Base-by-base conservation (phyloP, 1,284 basidiomycete genomes). In the Melanopsichium pennsylvanicum region DNA sequence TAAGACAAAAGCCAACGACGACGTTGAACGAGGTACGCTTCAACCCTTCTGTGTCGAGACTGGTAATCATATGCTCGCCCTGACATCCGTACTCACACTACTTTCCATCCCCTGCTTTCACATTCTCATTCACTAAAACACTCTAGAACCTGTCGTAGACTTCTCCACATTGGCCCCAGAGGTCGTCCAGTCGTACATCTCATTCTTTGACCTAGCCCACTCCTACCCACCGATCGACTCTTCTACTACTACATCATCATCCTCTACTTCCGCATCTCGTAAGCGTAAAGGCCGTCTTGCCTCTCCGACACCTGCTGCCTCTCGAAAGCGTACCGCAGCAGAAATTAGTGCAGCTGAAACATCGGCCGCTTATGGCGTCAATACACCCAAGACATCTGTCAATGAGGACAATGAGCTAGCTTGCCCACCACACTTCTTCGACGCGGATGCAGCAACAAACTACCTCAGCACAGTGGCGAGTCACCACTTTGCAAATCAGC, bases 401-500 rank as follows among this genome's bases (percentile, higher is more conserved):
- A n/a, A 48, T 12, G 46, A 43, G 25, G 59, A 66, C 6, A 70
- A 70, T 25, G 72, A 72, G 34, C 45, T 57, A 25, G 38, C 71
- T 15, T 68, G 72, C 40, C 69, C 74, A 11, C 54, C 66, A 18
- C 69, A 74, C 54, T 74, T 76, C 29, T 71, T 67, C 47, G 75
- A 77, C 25, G 67, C 58, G 15, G 64, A 74, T 35, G 72, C 68
- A 21, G 75, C 75, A 1, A 66, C 47, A 26, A 58, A 50, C 33
- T 74, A 74, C 46, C 52, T 77, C 19, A 62, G 69, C 12, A 56
- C 52, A 26, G 69, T 75, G 7, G 75, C 74, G n/a, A 36, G 57
- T 10, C 58, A 57, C 16, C 75, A 77, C 49, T 74, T 77, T 45
- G 59, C 56, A n/a, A 59, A 35, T 3, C 66, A 70, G 36, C 75